Conservation (phyloP, 2,329 filamentous ascomycete genomes). For the Annulohypoxylon truncatum region DNA sequence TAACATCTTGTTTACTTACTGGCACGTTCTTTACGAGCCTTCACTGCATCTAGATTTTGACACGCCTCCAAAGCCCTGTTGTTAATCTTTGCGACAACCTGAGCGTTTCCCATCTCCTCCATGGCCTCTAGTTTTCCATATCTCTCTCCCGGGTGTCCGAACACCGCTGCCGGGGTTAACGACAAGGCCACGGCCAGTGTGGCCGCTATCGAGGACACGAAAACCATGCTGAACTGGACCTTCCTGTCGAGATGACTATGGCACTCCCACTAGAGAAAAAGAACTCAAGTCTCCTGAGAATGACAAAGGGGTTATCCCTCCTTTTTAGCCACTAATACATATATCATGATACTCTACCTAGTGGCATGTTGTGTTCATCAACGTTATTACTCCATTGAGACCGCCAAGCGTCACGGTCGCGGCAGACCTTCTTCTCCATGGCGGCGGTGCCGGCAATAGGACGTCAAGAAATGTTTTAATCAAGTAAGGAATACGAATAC, state of each 20-base stretch:
- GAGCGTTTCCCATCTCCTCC: constrained; percentile 46
- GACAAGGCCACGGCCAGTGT: constrained; percentile 41
- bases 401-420: constrained; percentile 31
- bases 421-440: constrained; percentile 28
- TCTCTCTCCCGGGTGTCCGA: constrained; percentile 48
- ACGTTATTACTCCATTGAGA: constrained; percentile 31
- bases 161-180: constrained; percentile 34
- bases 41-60: constrained; percentile 52
- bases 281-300: not conserved
- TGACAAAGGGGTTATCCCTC: constrained; percentile 10
- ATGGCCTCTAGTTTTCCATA: constrained; percentile 44
- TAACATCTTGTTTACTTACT: constrained; percentile 23
- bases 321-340: constrained; percentile 30
- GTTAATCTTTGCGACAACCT: constrained; percentile 48
- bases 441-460: constrained; percentile 30
- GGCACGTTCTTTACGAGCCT: constrained; percentile 54
- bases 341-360: constrained; percentile 2
- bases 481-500: constrained; percentile 12
- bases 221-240: constrained; percentile 37
- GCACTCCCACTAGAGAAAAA: constrained; percentile 11
- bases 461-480: not conserved
- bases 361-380: constrained; percentile 23
- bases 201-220: constrained; percentile 37
- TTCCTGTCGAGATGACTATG: constrained; percentile 4
- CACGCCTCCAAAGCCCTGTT: constrained; percentile 54